Evolutionary conservation across 495 filamentous ascomycete species (phyloP), one percentile per base, ranked within the genome.

Genomic region (Rhypophila decipiens): DNA sequence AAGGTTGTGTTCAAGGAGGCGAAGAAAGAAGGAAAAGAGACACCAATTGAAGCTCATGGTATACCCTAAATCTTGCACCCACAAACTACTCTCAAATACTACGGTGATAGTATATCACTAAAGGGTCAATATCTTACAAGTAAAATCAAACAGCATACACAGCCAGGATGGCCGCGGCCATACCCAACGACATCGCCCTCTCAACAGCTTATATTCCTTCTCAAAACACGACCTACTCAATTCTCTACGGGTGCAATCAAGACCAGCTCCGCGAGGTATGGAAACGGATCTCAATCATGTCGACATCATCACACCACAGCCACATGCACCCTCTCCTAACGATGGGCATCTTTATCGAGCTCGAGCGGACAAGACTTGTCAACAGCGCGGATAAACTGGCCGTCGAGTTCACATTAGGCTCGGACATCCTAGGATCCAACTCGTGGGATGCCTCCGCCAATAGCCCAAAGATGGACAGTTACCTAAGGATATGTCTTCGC

Each of bases 131-230:
- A n/a, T n/a, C n/a, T n/a, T n/a, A n/a, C n/a, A n/a, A n/a, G n/a
- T n/a, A n/a, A n/a, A n/a, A n/a, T n/a, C n/a, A n/a, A n/a, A n/a
- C 19, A 46, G 44, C 44, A 38, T 46, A 46, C 34, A 46, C 44
- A 9, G 31, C 34, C 9, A 5, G 44, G 5, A 39, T 23, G 11
- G 18, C 27, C 12, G 31, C 31, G 18, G 19, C 44, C 31, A 29
- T 46, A 9, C 44, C 44, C 3, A n/a, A 37, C 21, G 44, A 46
- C 34, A n/a, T 39, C 12, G 44, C 44, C 11, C 44, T 46, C 15
- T 46, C 44, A 4, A 21, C 44, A 1, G 39, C 33, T 17, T 29
- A 39, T 17, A 22, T 46, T 34, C 44, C 44, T 2, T 24, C 17
- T 21, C n/a, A n/a, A 18, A 19, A 29, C 17, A 37, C 34, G 12